Conservation (phyloP, 1,139 yeast genomes). For the Candida sp. region DNA sequence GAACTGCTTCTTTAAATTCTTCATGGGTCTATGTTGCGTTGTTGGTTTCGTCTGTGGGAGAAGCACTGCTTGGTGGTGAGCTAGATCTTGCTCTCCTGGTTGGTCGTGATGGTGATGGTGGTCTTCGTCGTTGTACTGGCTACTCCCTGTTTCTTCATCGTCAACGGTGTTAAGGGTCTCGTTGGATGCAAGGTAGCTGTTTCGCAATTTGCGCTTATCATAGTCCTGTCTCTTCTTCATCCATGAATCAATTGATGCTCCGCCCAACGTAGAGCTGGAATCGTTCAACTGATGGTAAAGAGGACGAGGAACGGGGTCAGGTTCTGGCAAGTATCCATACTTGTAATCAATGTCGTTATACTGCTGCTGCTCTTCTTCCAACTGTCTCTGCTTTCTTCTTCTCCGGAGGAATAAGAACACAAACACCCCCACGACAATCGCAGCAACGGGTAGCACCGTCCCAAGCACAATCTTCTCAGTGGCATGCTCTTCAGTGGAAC, state of each 20-base stretch:
- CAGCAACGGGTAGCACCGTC: conserved; percentile 35
- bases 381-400: conserved; percentile 20
- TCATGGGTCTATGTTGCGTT: conserved; percentile 11
- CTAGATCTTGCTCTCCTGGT: conserved; percentile 4
- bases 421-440: conserved; percentile 18
- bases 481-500: conserved; percentile 1
- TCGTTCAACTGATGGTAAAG: conserved; percentile 26
- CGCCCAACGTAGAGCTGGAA: conserved; percentile 42
- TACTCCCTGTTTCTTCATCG: conserved; percentile 9
- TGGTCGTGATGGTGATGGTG: neutral
- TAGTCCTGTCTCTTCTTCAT: conserved; percentile 53
- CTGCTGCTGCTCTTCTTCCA: conserved; percentile 28
- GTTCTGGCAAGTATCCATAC: conserved; percentile 25
- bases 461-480: conserved; percentile 33
- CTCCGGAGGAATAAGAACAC: conserved; percentile 23
- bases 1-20: conserved; percentile 20
- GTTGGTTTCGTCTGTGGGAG: neutral
- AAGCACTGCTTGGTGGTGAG: neutral
- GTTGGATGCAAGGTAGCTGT: conserved; percentile 33
- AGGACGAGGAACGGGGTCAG: conserved; percentile 11
- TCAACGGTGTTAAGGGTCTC: conserved; percentile 20
- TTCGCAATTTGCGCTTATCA: conserved; percentile 30
- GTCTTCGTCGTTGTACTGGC: conserved; percentile 1
- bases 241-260: conserved; percentile 53
- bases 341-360: conserved; percentile 38